A percentile compares a stretch with the other conserved stretches of the same genome.
phyloP scores from a whole-genome alignment of 139 green algal genomes.

The Pseudopediastrum boryanum region DNA sequence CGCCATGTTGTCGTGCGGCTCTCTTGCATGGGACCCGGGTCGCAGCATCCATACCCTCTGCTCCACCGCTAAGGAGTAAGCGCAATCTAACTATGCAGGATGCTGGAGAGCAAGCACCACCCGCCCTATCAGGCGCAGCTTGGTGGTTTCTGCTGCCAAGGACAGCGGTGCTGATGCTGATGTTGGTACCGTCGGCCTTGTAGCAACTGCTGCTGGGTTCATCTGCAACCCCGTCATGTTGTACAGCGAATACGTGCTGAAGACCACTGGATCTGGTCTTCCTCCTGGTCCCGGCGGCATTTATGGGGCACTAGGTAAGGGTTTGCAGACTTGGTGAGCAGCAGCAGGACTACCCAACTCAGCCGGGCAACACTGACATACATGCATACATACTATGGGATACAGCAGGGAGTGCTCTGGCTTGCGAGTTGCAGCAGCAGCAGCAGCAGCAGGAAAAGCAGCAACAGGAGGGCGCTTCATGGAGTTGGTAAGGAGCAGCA shows the following conservation, averaged over 20 bases:
- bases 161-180: conserved; percentile 29
- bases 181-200: conserved; percentile 35
- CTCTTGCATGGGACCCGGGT: background rate
- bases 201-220: conserved; percentile 43
- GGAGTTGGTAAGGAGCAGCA: background rate
- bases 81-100: background rate
- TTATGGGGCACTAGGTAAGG: conserved; percentile 19
- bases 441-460: background rate
- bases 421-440: background rate
- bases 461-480: background rate
- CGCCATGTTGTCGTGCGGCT: too few relatives aligned
- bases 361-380: background rate
- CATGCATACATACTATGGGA: background rate
- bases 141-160: background rate
- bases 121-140: too few relatives aligned
- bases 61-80: background rate
- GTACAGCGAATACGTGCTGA: conserved; percentile 62
- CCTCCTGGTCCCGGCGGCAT: conserved; percentile 63
- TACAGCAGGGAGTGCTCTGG: background rate
- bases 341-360: background rate
- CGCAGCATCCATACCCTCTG: background rate
- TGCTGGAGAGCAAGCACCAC: too few relatives aligned
- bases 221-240: conserved; percentile 55
- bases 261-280: conserved; percentile 72
- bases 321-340: background rate